phyloP scores from a whole-genome alignment of 106 monocot genomes.

The Acorus calamus region DNA sequence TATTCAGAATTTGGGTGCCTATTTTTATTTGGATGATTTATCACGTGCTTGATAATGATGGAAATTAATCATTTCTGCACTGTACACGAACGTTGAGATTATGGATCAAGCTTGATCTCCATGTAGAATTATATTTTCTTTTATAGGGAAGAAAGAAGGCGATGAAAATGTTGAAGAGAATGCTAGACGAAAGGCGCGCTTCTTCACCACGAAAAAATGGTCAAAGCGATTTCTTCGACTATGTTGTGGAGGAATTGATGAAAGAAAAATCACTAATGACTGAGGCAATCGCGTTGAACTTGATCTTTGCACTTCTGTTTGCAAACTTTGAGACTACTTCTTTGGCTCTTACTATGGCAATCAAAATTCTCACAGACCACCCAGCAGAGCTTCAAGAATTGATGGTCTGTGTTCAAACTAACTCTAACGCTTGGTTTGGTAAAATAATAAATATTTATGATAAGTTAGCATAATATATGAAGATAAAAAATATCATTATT shows the following conservation, averaged over 20 bases:
- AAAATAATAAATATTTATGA: too few species aligned
- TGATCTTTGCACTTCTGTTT: conserved; percentile 65
- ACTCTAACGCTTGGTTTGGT: too few species aligned
- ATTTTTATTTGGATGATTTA: too few species aligned
- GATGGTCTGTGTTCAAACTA: conserved; percentile 12
- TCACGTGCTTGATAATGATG: too few species aligned
- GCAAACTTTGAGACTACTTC: conserved; percentile 63
- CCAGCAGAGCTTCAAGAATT: conserved; percentile 31
- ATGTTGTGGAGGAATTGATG: conserved; percentile 32
- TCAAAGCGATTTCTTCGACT: conserved; percentile 44
- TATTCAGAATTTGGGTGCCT: too few species aligned
- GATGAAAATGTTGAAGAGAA: conserved; percentile 34
- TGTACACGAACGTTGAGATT: too few species aligned
- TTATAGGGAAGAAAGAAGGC: conserved; percentile 45
- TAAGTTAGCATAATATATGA: too few species aligned
- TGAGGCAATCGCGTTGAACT: conserved; percentile 43
- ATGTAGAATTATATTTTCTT: neutral
- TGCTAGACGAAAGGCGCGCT: conserved; percentile 31
- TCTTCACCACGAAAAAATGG: conserved; percentile 10
- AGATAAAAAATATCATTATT: too few species aligned
- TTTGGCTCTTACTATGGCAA: conserved; percentile 32
- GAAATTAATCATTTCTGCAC: too few species aligned
- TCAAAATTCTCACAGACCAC: conserved; percentile 42
- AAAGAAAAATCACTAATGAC: conserved; percentile 39
- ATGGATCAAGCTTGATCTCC: too few species aligned